Base-by-base conservation (phyloP, 23 red algal genomes). In the Gracilaria gracilis region DNA sequence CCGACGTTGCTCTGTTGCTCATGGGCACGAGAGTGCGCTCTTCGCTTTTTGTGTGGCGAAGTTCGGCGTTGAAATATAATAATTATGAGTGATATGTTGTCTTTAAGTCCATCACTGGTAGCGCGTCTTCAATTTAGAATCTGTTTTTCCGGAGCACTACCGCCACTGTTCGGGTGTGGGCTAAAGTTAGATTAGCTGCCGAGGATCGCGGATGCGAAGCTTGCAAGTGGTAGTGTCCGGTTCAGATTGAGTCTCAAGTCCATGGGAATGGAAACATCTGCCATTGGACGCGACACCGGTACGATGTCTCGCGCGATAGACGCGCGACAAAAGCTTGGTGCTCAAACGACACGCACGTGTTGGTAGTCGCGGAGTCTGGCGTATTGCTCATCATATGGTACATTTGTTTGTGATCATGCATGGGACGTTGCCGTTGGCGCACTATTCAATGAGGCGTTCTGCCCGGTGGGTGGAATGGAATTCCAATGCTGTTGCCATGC, bases 361-460 rank as follows among this genome's bases (percentile, higher is more conserved):
- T 62, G 59, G 59, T 62, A 62, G 23, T 11, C 23, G 23, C 59
- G 59, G 24, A 62, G 59, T 62, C 59, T 62, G 59, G 59, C 59
- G 59, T 16, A 31, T 62, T 27, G 59, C 24, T 9, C 59, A 62
- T 62, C 59, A 62, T 62, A 62, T 12, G 59, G 59, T 9, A 29
- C 59, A 62, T 31, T 29, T 62, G 24, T 31, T 29, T 62, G 24
- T 62, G 59, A 62, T 62, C 51, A 62, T 29, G 59, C 59, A 62
- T 62, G 59, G 59, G 59, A 62, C 59, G 59, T 62, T 62, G 59
- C 8, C 13, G 5, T 28, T 29, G 59, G 59, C 24, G 9, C 24
- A 29, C 59, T 31, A 62, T 62, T 62, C n/a, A n/a, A n/a, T n/a
- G 59, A 62, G 59, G 24, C 42, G 42, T 11, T 29, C 59, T 29